Evolutionary conservation across 179 eudicot species (phyloP), one percentile per base, ranked within the genome.

Genomic region (Beta lomatogona): DNA sequence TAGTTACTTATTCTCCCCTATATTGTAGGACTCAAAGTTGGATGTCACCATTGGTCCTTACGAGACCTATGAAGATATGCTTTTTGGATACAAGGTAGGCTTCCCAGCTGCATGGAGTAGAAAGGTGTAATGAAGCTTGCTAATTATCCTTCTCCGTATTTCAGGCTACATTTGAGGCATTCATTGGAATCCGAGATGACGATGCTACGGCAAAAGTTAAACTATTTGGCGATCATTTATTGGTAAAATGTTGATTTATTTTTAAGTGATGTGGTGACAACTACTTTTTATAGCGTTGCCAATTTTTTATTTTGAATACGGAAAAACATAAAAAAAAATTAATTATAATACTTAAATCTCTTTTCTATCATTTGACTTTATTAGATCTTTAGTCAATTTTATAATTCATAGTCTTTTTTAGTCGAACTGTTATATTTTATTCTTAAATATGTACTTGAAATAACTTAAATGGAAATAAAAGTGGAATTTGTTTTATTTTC

Each of bases 31-130:
- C 83, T 94, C 99, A 16, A 96, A 92, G 89, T 85, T 96, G 93
- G 99, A 96, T 85, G 86, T 96, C 68, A 94, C 99, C 18, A 94
- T 96, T 68, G 99, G 99, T 58, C 99, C 99, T 45, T 96, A 96
- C 76, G 99, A 96, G 89, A 96, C 99, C n/a, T 96, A 96, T 88
- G 98, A 96, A 89, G 99, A 96, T 83, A 61, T 83, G 53, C 92
- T 92, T 65, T 96, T 96, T 83, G 99, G 99, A 74, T 96, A 91
- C 90, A 96, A 96, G 98, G 99, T 94, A 89, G 8, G 80, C 45
- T 53, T 67, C 68, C 72, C 19, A 54, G 68, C 59, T 80, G 61
- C 75, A 48, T 65, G 70, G 28, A 25, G 50, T 10, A 45, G 48
- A 65, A 22, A 13, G 64, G 25, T 59, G 16, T 50, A 25, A 31